Evolutionary conservation across 164 flowering plant species (phyloP), one percentile per base, ranked within the genome.

Genomic region (Magnolia changhungtana): DNA sequence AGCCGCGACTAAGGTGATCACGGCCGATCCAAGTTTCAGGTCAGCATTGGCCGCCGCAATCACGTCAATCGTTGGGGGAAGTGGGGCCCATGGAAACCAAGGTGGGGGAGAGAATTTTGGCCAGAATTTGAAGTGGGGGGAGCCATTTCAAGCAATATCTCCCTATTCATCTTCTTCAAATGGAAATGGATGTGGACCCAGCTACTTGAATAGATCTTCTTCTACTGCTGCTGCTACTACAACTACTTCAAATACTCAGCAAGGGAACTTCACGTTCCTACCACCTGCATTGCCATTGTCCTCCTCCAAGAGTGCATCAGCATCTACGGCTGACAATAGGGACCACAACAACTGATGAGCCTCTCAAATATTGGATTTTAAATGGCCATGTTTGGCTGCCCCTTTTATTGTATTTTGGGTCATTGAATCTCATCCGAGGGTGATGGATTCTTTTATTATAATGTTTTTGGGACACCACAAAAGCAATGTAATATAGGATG

Each of bases 1-100:
- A 0, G 97, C 97, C 2, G 95, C 97, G 5, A 90, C 94, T 0
- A 95, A 92, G 81, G 98, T 89, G 4, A 87, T 95, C 72, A 87
- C 98, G 14, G 83, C 95, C 0, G 93, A 95, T 83, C 98, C 98
- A 0, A 90, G 81, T 80, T 93, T 95, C 77, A 91, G 88, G 58
- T 87, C 97, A 0, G 99, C 90, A 10, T 74, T 95, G 68, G 94
- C 85, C 7, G 89, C 91, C 7, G 98, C 97, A 9, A 85, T 95
- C n/a, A 70, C 96, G 3, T 88, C 96, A 0, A 85, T 95, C 45
- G 93, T 95, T 0, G 79, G 86, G 13, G 27, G n/a, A 18, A 75
- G 78, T 49, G 86, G 86, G 2, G 24, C 24, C 6, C 80, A 65
- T 0, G 75, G 55, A 14, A 64, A 20, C 69, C 68, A 61, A 64